These are phyloP conservation scores for Didymella pomorum DNA, from an alignment of 2,329 filamentous ascomycete species.

Conservation along the genomic window DNA sequence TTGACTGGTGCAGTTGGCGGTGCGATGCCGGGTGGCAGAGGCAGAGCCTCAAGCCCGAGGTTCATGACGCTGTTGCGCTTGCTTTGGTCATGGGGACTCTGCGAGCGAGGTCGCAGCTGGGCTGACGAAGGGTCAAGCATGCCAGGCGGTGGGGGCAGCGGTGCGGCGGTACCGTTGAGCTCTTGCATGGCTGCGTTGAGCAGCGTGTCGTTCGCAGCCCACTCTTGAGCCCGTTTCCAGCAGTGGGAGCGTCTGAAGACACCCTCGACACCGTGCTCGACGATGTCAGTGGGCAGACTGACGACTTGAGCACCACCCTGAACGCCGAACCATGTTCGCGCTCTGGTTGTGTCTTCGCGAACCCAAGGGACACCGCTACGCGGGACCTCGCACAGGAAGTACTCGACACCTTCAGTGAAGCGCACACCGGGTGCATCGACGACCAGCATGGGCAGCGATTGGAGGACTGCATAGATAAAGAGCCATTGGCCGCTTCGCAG, in stretches of 20 bases:
- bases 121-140: constrained; percentile 36
- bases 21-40: constrained; percentile 54
- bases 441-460: constrained; percentile 79
- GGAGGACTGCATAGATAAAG: constrained; percentile 79
- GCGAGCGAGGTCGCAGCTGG: constrained; percentile 31
- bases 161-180: constrained; percentile 37
- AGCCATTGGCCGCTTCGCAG: constrained; percentile 81
- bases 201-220: constrained; percentile 57
- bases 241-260: constrained; percentile 74
- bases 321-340: constrained; percentile 76
- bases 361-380: constrained; percentile 78
- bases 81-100: constrained; percentile 36
- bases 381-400: constrained; percentile 80
- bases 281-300: constrained; percentile 68
- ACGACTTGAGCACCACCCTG: constrained; percentile 71
- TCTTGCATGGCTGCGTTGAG: constrained; percentile 49
- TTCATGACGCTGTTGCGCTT: constrained; percentile 56
- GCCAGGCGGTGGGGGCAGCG: constrained; percentile 44
- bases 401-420: constrained; percentile 76
- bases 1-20: constrained; percentile 40
- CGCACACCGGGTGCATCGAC: constrained; percentile 76
- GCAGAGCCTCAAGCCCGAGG: constrained; percentile 57
- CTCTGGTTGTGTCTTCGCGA: constrained; percentile 63
- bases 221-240: constrained; percentile 70
- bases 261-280: constrained; percentile 72